Evolutionary conservation across 179 eudicot genomes (phyloP).

Genomic region (Silene coronaria): DNA sequence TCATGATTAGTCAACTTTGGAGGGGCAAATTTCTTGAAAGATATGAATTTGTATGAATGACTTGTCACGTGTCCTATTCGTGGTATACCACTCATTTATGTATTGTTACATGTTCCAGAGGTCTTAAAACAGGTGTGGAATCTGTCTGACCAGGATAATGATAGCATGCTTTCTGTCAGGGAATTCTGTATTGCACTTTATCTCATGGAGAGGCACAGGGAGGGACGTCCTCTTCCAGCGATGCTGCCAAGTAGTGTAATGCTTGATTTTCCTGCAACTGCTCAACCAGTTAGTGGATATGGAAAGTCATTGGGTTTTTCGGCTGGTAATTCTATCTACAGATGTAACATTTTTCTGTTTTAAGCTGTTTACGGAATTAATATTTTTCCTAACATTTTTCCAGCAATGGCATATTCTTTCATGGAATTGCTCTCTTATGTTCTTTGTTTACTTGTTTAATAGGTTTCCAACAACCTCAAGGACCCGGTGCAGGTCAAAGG

Average conservation of each 20-base stretch:
- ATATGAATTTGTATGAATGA: not conserved
- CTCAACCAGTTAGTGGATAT: conserved; percentile 47
- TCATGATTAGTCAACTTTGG: conserved; percentile 3
- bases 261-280: conserved; percentile 51
- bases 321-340: conserved; percentile 47
- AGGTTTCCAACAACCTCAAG: conserved; percentile 68
- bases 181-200: conserved; percentile 97
- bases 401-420: not conserved
- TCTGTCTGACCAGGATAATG: conserved; percentile 98
- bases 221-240: conserved; percentile 89
- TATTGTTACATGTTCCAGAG: conserved; percentile 54
- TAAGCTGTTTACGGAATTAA: not conserved
- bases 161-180: conserved; percentile 92
- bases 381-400: no score
- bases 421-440: not conserved
- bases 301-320: conserved; percentile 57
- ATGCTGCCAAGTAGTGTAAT: conserved; percentile 54
- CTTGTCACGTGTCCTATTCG: not conserved
- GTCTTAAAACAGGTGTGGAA: conserved; percentile 98
- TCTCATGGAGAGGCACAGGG: conserved; percentile 92
- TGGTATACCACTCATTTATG: conserved; percentile 21
- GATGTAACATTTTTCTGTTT: conserved; percentile 6
- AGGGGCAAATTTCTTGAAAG: not conserved
- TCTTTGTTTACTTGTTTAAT: conserved; percentile 10
- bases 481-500: conserved; percentile 46